phyloP scores from a whole-genome alignment of 495 filamentous ascomycete species.

The Penicillium arizonense region DNA sequence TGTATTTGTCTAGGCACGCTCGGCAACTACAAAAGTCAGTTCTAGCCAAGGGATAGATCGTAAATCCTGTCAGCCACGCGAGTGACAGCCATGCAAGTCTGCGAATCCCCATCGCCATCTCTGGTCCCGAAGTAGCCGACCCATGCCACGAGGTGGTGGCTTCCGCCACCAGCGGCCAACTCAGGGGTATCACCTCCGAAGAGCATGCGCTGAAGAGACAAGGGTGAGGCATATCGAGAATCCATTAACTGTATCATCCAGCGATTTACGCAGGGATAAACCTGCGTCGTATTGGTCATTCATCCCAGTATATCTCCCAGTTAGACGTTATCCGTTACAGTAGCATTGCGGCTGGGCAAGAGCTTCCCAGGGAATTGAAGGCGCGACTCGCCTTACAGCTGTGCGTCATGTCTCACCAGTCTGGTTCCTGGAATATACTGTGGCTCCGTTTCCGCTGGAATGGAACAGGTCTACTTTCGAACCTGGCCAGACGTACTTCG shows the following conservation, averaged over 20 bases:
- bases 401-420: slow-evolving; percentile 1
- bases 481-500: background rate
- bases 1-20: background rate
- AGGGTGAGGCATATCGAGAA: background rate
- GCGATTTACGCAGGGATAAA: background rate
- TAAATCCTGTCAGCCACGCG: background rate
- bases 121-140: slow-evolving; percentile 1
- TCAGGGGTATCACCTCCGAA: background rate
- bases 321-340: background rate
- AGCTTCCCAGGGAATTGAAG: no score
- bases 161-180: slow-evolving; percentile 10
- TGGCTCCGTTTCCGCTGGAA: background rate
- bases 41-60: slow-evolving; percentile 5
- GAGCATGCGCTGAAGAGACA: background rate
- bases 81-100: no score
- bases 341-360: background rate
- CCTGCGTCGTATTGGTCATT: background rate
- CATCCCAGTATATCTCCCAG: background rate
- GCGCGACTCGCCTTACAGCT: background rate
- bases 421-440: slow-evolving; percentile 2
- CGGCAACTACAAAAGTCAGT: background rate
- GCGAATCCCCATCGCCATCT: background rate
- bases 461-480: background rate
- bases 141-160: slow-evolving; percentile 13
- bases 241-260: background rate